These are phyloP conservation scores for Fusarium chuoi DNA, from an alignment of 2,329 filamentous ascomycete genomes.

Conservation along the genomic window DNA sequence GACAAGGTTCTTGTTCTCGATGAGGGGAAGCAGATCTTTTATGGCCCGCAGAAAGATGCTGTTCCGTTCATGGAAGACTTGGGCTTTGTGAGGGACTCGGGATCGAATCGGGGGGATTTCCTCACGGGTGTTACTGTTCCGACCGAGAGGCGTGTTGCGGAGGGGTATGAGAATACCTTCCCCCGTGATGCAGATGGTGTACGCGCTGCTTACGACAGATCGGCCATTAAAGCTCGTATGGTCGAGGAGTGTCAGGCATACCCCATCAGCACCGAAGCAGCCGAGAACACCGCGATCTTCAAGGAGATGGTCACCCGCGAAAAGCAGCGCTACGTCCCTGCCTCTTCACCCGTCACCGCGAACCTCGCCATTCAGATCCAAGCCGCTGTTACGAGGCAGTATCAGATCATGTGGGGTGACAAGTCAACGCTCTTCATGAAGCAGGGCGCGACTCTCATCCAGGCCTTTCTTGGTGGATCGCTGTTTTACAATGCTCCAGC, in stretches of 20 bases:
- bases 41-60: conserved; percentile 68
- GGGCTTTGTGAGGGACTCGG: conserved; percentile 70
- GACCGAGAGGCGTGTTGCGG: conserved; percentile 71
- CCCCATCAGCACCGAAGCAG: conserved; percentile 59
- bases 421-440: conserved; percentile 72
- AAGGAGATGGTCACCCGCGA: conserved; percentile 61
- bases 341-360: conserved; percentile 65
- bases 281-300: conserved; percentile 63
- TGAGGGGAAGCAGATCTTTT: conserved; percentile 72
- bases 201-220: conserved; percentile 60
- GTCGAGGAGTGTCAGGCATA: conserved; percentile 64
- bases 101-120: conserved; percentile 73
- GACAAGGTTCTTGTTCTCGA: conserved; percentile 78
- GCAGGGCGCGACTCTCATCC: conserved; percentile 65
- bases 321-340: conserved; percentile 63
- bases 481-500: conserved; percentile 72
- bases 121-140: conserved; percentile 75
- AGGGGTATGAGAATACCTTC: conserved; percentile 52
- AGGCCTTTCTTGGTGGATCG: conserved; percentile 72
- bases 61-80: conserved; percentile 71
- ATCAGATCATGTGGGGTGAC: conserved; percentile 73
- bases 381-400: conserved; percentile 67
- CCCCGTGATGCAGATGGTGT: conserved; percentile 58
- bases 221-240: conserved; percentile 61
- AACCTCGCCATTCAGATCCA: conserved; percentile 65